These are phyloP conservation scores for Leptosphaerulina australis DNA, from an alignment of 2,329 filamentous ascomycete species.

Conservation along the genomic window DNA sequence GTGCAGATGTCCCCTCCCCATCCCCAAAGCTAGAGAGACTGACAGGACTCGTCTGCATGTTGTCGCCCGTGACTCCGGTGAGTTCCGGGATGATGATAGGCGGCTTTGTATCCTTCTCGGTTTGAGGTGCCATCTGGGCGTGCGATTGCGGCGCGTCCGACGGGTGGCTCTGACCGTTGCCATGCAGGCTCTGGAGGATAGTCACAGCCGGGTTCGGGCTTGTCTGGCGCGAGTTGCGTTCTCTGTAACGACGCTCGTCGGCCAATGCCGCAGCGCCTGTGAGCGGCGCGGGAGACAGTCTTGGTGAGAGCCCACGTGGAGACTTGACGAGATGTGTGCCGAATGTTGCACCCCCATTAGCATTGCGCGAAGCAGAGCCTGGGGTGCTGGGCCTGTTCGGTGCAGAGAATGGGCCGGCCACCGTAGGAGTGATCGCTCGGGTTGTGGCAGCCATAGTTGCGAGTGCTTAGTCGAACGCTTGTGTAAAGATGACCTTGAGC, in stretches of 20 bases:
- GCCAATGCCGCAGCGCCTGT: conserved; percentile 57
- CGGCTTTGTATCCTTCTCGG: conserved; percentile 54
- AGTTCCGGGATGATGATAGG: conserved; percentile 57
- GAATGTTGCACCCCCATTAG: conserved; percentile 41
- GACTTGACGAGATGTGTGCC: conserved; percentile 51
- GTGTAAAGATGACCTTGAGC: conserved; percentile 8
- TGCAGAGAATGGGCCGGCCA: conserved; percentile 48
- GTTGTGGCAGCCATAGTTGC: conserved; percentile 53
- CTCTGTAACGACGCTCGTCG: conserved; percentile 54
- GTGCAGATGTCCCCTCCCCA: conserved; percentile 54
- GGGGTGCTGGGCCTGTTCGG: conserved; percentile 51
- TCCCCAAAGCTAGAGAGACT: conserved; percentile 62
- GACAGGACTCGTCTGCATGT: conserved; percentile 59
- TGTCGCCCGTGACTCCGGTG: conserved; percentile 47
- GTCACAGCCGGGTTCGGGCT: conserved; percentile 56
- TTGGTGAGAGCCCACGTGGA: conserved; percentile 50
- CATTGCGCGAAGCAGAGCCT: conserved; percentile 38
- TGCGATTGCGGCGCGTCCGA: conserved; percentile 52
- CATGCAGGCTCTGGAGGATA: conserved; percentile 54
- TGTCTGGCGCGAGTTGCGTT: conserved; percentile 52
- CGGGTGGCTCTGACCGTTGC: conserved; percentile 45
- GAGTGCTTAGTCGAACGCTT: conserved; percentile 1
- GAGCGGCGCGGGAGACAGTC: conserved; percentile 50
- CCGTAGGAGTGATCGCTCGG: conserved; percentile 52
- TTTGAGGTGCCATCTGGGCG: conserved; percentile 56